Evolutionary conservation across 2,329 filamentous ascomycete genomes (phyloP).

Genomic region (Trichoderma guizhouense): DNA sequence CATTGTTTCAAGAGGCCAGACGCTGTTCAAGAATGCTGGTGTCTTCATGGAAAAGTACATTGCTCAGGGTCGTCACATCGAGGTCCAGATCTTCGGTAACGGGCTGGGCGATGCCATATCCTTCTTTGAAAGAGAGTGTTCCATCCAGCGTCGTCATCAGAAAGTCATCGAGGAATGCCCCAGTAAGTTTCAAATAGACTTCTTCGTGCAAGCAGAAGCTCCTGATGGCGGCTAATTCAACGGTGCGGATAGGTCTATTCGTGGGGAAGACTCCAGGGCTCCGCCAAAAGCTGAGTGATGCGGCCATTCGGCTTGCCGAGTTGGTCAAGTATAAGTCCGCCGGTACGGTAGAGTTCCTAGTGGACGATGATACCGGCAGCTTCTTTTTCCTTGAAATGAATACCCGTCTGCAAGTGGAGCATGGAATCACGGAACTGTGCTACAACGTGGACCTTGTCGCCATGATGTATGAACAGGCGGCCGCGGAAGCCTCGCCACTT

Average conservation of each 20-base stretch:
- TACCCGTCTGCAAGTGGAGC: conserved; percentile 48
- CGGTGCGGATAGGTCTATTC: too few relatives aligned
- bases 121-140: conserved; percentile 48
- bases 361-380: conserved; percentile 34
- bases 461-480: conserved; percentile 38
- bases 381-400: conserved; percentile 51
- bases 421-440: conserved; percentile 65
- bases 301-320: too few relatives aligned
- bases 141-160: conserved; percentile 48
- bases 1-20: too few relatives aligned
- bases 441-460: conserved; percentile 71
- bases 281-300: too few relatives aligned
- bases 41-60: too few relatives aligned
- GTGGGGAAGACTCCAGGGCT: too few relatives aligned
- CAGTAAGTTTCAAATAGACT: not conserved
- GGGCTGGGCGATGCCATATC: conserved; percentile 37
- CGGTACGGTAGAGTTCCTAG: conserved; percentile 37
- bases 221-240: too few relatives aligned
- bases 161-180: conserved; percentile 51
- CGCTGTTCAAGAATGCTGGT: too few relatives aligned
- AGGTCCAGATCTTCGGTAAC: conserved; percentile 50
- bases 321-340: too few relatives aligned
- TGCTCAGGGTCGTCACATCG: conserved; percentile 42
- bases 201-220: too few relatives aligned
- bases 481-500: not conserved